Evolutionary conservation across 2,329 filamentous ascomycete genomes (phyloP), one percentile per base, ranked within the genome.

Genomic region (Aspergillus pseudoterreus): DNA sequence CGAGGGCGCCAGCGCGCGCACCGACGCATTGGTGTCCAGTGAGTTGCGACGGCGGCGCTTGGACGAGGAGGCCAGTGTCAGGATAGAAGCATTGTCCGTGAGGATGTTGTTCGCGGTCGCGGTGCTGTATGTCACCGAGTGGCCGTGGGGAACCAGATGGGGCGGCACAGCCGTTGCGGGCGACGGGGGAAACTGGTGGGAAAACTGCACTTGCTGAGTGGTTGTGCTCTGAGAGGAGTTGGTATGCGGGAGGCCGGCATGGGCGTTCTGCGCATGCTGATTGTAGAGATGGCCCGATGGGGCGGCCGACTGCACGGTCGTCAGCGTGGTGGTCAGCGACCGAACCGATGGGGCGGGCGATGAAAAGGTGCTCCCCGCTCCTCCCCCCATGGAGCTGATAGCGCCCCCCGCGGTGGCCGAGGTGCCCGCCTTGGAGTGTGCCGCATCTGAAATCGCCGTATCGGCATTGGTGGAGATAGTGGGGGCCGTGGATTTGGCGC

Each of bases 401-500:
- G 83, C 86, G 45, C 84, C 85, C 24, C 82, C 85, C 2, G 80
- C 75, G 6, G 71, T 75, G 32, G 83, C 82, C 63, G 80, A 86
- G 11, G 91, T 96, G 15, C 88, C 90, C 15, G 90, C 82, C 61
- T 94, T 89, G 27, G 90, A 95, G 39, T 87, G 84, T 12, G 87
- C 87, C 10, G 82, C 81, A 59, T 91, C 83, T 1, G 90, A 95
- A 54, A 84, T 81, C 9, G 87, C 78, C 1, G 86, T 86, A 58
- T 92, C 90, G 41, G 84, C 83, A 57, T 92, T 90, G 12, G 90
- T 95, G n/a, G 88, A 90, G 4, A 91, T 78, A 0, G 91, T 95
- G 2, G 87, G 87, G 4, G 88, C 87, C 49, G 84, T 80, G 19
- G 88, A 95, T 65, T 87, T 86, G 54, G 83, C 84, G 52, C 87